Percentiles rank a stretch among this genome's conserved stretches.
Conservation (phyloP, 2,329 filamentous ascomycete genomes). For the Colletotrichum sp. region DNA sequence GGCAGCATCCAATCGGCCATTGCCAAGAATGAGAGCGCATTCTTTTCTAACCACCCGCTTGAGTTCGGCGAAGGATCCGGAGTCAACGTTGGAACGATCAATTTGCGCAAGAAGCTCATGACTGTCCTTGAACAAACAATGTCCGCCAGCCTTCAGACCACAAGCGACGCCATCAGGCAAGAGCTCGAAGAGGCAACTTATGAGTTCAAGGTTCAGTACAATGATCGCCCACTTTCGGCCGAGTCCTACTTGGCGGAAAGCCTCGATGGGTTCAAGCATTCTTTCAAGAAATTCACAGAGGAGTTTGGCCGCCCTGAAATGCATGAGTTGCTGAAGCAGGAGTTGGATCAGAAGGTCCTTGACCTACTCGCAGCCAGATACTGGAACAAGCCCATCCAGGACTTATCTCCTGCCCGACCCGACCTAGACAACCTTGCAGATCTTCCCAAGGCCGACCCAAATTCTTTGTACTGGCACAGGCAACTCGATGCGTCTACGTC, state of each 20-base stretch:
- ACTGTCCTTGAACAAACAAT: constrained; percentile 95
- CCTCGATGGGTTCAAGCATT: constrained; percentile 95
- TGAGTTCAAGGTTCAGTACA: constrained; percentile 99
- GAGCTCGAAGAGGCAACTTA: constrained; percentile 97
- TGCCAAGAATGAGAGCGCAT: constrained; percentile 85
- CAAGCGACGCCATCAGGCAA: constrained; percentile 89
- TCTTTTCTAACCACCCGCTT: constrained; percentile 81
- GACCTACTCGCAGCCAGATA: constrained; percentile 92
- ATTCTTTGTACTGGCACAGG: constrained; percentile 89
- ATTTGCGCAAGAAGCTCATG: constrained; percentile 94
- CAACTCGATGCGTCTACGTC: constrained; percentile 93
- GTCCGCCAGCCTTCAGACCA: constrained; percentile 88
- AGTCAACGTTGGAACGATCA: constrained; percentile 82
- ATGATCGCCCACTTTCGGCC: constrained; percentile 90
- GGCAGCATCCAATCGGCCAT: constrained; percentile 83
- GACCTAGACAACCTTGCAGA: constrained; percentile 78
- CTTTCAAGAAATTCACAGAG: constrained; percentile 92
- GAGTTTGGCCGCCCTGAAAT: constrained; percentile 90
- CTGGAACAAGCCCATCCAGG: constrained; percentile 95
- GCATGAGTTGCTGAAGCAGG: constrained; percentile 85
- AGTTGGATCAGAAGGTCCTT: constrained; percentile 92
- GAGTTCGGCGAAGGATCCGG: constrained; percentile 79
- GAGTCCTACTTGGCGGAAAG: constrained; percentile 97
- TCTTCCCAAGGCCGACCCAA: constrained; percentile 83
- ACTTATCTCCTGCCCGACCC: constrained; percentile 68